Evolutionary conservation across 345 rosid genomes (phyloP).

Genomic region (Ceriops tagal): DNA sequence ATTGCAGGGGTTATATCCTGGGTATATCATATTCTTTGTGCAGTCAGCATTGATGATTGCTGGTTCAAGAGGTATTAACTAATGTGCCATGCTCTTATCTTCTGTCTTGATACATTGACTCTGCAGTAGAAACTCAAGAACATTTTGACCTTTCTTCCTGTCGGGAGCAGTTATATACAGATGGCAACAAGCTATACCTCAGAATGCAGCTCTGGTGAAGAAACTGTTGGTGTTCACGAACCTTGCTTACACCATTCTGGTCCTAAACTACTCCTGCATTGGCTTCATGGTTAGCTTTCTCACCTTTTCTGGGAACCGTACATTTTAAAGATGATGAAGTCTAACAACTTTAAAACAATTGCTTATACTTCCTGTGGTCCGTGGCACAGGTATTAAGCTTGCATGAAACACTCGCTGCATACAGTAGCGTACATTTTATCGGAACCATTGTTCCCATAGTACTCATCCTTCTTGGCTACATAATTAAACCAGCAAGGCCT

Average conservation of each 20-base stretch:
- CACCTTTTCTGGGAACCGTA: neutral
- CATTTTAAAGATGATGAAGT: neutral
- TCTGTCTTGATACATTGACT: neutral
- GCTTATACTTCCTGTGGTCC: conserved; percentile 5
- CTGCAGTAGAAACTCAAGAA: neutral
- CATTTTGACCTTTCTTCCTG: conserved; percentile 1
- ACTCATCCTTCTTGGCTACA: conserved; percentile 55
- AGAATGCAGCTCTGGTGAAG: conserved; percentile 46
- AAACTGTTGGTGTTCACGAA: conserved; percentile 45
- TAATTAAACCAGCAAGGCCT: conserved; percentile 66
- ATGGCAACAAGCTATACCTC: conserved; percentile 81
- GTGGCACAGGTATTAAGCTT: conserved; percentile 66
- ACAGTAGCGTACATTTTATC: conserved; percentile 64
- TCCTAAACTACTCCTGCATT: conserved; percentile 75
- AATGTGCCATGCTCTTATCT: neutral
- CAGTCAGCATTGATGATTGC: conserved; percentile 97
- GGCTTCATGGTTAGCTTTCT: conserved; percentile 78
- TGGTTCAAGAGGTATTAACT: conserved; percentile 74
- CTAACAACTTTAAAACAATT: neutral
- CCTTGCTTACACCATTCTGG: conserved; percentile 64
- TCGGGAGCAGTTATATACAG: conserved; percentile 64
- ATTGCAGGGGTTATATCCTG: conserved; percentile 89
- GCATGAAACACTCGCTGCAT: conserved; percentile 68
- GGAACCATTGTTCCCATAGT: conserved; percentile 71
- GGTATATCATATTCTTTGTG: conserved; percentile 85